phyloP scores from a whole-genome alignment of 148 eudicot species.

The Vaccinium vitisidaea region DNA sequence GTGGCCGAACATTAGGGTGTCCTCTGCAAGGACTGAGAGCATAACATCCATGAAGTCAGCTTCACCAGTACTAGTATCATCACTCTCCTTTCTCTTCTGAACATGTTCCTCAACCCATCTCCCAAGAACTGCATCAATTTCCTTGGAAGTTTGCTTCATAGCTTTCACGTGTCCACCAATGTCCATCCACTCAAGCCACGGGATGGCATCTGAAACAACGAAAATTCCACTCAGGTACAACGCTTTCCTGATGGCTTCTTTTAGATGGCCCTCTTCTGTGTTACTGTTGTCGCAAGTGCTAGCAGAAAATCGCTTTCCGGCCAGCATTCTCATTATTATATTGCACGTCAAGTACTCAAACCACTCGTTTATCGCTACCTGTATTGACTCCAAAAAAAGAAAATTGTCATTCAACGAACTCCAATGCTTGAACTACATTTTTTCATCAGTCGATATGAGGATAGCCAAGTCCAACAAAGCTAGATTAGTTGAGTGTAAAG shows the following conservation, averaged over 20 bases:
- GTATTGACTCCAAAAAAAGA: not conserved
- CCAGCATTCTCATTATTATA: slow-evolving; percentile 32
- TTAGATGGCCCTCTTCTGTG: slow-evolving; percentile 11
- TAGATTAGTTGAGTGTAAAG: not conserved
- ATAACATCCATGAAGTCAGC: slow-evolving; percentile 32
- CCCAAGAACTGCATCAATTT: slow-evolving; percentile 32
- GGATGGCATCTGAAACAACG: slow-evolving; percentile 29
- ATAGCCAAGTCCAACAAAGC: not conserved
- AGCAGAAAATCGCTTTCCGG: slow-evolving; percentile 36
- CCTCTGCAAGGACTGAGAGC: not conserved
- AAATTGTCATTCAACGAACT: not conserved
- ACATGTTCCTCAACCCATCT: slow-evolving; percentile 46
- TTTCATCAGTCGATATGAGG: not conserved
- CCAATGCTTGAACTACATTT: not conserved
- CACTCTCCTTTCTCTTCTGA: slow-evolving; percentile 15
- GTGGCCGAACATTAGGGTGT: not conserved
- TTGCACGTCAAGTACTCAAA: slow-evolving; percentile 40
- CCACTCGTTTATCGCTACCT: slow-evolving; percentile 32
- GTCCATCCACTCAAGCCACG: slow-evolving; percentile 46
- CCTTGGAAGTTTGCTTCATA: slow-evolving; percentile 38
- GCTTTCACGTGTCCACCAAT: slow-evolving; percentile 35
- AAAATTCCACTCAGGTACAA: slow-evolving; percentile 25
- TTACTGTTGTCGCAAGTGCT: slow-evolving; percentile 1
- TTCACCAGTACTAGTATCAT: not conserved
- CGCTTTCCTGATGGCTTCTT: slow-evolving; percentile 20